These are phyloP conservation scores for Colletotrichum tanaceti DNA, from an alignment of 2,329 filamentous ascomycete species.

Conservation along the genomic window DNA sequence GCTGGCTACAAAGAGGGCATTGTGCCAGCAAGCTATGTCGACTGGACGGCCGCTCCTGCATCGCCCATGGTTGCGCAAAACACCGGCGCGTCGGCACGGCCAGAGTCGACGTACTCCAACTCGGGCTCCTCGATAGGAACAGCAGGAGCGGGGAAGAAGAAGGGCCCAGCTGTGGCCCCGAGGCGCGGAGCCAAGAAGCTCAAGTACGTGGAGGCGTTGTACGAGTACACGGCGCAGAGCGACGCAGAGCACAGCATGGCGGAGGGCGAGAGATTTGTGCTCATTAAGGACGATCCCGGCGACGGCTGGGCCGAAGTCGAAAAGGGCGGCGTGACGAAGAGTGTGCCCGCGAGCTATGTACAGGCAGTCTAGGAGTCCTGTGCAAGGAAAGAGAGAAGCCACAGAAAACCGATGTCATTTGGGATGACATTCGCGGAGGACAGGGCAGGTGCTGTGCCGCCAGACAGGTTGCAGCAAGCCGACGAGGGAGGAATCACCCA, in stretches of 20 bases:
- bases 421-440: neutral
- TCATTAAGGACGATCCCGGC: slow-evolving; percentile 87
- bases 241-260: slow-evolving; percentile 90
- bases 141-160: slow-evolving; percentile 73
- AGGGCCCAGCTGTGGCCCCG: slow-evolving; percentile 91
- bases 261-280: slow-evolving; percentile 91
- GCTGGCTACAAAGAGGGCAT: slow-evolving; percentile 81
- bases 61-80: slow-evolving; percentile 58
- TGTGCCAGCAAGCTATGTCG: slow-evolving; percentile 88
- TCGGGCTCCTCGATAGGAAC: slow-evolving; percentile 75
- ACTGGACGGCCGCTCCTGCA: slow-evolving; percentile 61
- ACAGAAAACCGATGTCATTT: neutral
- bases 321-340: slow-evolving; percentile 85
- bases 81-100: slow-evolving; percentile 65
- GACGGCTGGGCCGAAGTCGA: slow-evolving; percentile 99
- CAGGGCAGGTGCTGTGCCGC: neutral
- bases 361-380: slow-evolving; percentile 70
- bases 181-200: slow-evolving; percentile 92
- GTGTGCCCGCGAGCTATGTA: slow-evolving; percentile 94
- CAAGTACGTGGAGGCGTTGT: slow-evolving; percentile 91
- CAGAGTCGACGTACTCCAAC: slow-evolving; percentile 81
- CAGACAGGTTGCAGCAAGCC: slow-evolving; percentile 1
- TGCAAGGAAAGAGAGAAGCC: slow-evolving; percentile 12
- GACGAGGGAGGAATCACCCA: neutral
- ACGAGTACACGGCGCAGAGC: slow-evolving; percentile 88